A percentile compares a stretch with the other conserved stretches of the same genome.
Evolutionary conservation across 2,329 filamentous ascomycete species (phyloP).

Genomic region (Aspergillus calidoustus): DNA sequence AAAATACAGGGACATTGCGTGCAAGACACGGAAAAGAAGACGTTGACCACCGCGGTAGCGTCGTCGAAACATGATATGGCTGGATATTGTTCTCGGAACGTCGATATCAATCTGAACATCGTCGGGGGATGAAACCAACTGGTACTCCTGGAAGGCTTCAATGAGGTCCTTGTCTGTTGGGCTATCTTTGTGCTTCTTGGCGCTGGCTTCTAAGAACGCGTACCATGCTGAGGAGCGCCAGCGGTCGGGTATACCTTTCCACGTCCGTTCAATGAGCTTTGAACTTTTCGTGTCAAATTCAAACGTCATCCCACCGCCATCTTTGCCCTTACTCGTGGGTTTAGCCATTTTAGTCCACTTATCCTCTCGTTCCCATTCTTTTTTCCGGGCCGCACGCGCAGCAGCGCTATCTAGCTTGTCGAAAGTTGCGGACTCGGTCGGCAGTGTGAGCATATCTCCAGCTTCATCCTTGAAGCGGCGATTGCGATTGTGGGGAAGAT

Average conservation of each 20-base stretch:
- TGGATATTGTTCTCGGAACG: conserved; percentile 90
- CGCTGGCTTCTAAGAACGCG: conserved; percentile 82
- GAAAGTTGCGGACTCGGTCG: conserved; percentile 55
- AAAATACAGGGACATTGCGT: conserved; percentile 88
- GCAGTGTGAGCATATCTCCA: conserved; percentile 67
- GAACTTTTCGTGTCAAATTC: conserved; percentile 82
- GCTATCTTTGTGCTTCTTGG: conserved; percentile 65
- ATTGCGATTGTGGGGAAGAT: conserved; percentile 58
- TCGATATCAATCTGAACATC: conserved; percentile 98
- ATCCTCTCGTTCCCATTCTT: conserved; percentile 65
- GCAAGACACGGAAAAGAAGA: conserved; percentile 87
- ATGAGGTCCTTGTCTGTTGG: conserved; percentile 74
- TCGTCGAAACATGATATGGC: conserved; percentile 95
- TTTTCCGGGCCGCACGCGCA: conserved; percentile 57
- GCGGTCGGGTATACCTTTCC: conserved; percentile 97
- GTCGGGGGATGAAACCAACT: conserved; percentile 77
- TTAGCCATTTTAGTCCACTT: conserved; percentile 72
- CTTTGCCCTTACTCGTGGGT: conserved; percentile 47
- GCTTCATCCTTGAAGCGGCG: conserved; percentile 63
- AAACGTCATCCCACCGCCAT: conserved; percentile 66
- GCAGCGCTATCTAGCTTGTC: conserved; percentile 54
- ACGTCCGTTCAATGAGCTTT: conserved; percentile 89
- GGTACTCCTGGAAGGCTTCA: conserved; percentile 71
- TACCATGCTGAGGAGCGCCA: conserved; percentile 96
- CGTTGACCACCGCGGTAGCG: conserved; percentile 92